Conservation (phyloP, 73 alveolate genomes). For the Stentor coeruleus region DNA sequence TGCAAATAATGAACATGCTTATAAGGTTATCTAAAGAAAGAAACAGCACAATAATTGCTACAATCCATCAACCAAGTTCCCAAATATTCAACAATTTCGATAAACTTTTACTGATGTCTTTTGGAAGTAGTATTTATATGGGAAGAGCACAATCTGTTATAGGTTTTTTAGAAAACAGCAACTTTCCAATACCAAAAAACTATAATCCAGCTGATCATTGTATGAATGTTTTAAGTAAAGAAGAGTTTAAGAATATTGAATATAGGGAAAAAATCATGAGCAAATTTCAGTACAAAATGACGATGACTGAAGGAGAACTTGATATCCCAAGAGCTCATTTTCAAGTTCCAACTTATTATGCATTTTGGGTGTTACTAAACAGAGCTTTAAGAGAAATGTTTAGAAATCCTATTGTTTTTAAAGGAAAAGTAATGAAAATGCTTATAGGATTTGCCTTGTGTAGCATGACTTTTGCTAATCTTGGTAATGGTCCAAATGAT, state of each 20-base stretch:
- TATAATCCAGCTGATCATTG: neutral
- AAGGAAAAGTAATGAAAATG: neutral
- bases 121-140: neutral
- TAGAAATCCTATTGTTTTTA: neutral
- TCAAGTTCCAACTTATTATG: neutral
- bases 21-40: slow-evolving; percentile 21
- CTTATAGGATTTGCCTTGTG: neutral
- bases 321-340: neutral
- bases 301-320: neutral
- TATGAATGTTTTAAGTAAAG: neutral
- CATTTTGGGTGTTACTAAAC: too few species aligned
- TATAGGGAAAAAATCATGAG: neutral
- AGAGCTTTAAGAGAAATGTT: neutral
- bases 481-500: neutral
- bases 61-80: slow-evolving; percentile 54
- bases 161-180: neutral
- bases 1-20: slow-evolving; percentile 35
- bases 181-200: neutral
- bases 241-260: neutral
- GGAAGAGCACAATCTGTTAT: neutral
- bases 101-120: slow-evolving; percentile 26
- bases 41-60: slow-evolving; percentile 34
- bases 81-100: slow-evolving; percentile 43
- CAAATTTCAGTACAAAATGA: neutral
- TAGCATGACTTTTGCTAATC: neutral